Evolutionary conservation across 2,329 filamentous ascomycete genomes (phyloP).

Genomic region (Aspergillus glaucus): DNA sequence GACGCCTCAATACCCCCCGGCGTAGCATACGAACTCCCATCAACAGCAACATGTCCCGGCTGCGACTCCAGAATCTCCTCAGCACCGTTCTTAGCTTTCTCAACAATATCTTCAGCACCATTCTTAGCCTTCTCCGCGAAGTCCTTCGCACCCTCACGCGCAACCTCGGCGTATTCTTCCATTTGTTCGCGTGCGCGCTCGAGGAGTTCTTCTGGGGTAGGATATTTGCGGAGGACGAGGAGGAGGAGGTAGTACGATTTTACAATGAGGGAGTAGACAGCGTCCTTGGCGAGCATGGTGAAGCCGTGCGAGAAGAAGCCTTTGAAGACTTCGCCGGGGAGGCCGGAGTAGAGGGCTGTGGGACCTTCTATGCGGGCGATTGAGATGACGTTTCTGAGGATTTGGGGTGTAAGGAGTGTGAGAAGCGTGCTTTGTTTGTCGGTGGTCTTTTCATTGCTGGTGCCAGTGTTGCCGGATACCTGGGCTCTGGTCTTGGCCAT

Average conservation of each 20-base stretch:
- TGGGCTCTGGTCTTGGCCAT: conserved; percentile 77
- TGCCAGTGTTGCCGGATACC: conserved; percentile 30
- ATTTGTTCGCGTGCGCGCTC: conserved; percentile 33
- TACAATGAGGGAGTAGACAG: conserved; percentile 66
- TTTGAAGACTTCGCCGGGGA: conserved; percentile 70
- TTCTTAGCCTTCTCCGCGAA: conserved; percentile 25
- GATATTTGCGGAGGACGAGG: conserved; percentile 40
- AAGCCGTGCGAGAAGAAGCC: conserved; percentile 81
- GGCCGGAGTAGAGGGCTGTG: conserved; percentile 65
- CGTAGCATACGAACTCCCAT: conserved; percentile 4
- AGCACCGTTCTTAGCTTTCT: conserved; percentile 15
- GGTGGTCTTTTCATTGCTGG: conserved; percentile 9
- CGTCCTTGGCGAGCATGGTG: conserved; percentile 80
- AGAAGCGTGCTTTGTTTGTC: conserved; percentile 2
- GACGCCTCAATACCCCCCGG: background rate
- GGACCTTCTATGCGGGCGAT: conserved; percentile 60
- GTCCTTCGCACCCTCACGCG: conserved; percentile 33
- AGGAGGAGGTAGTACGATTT: conserved; percentile 63
- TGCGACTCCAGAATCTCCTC: conserved; percentile 3
- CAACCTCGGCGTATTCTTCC: conserved; percentile 37
- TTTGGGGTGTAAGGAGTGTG: conserved; percentile 38
- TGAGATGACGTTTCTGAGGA: conserved; percentile 58
- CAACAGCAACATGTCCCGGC: conserved; percentile 6
- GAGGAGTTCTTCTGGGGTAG: conserved; percentile 37
- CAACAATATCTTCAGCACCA: conserved; percentile 19